Percentiles rank a stretch among this genome's conserved stretches.
These are phyloP conservation scores for Penicillium sp. DNA, from an alignment of 2,329 filamentous ascomycete species.

Conservation along the genomic window DNA sequence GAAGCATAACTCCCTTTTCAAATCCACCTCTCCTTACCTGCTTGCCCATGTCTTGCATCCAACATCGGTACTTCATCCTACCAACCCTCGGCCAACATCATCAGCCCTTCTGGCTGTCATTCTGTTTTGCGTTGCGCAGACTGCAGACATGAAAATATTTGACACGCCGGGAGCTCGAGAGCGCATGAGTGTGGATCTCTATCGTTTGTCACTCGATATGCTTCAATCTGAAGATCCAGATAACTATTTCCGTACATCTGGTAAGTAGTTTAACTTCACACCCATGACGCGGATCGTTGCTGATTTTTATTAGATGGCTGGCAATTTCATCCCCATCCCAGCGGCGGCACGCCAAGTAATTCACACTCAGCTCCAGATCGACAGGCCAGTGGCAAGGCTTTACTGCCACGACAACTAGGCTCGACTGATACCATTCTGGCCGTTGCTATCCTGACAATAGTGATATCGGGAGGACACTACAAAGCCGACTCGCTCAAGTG, in stretches of 20 bases:
- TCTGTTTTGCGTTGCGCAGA: conserved; percentile 53
- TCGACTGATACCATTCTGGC: conserved; percentile 49
- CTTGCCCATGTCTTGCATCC: conserved; percentile 51
- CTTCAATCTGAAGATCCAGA: conserved; percentile 31
- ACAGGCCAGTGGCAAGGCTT: conserved; percentile 20
- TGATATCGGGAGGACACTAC: conserved; percentile 52
- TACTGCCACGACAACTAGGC: conserved; percentile 19
- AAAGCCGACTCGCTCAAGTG: conserved; percentile 53
- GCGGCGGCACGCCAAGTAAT: conserved; percentile 4
- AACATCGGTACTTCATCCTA: conserved; percentile 46
- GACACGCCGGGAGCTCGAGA: conserved; percentile 46
- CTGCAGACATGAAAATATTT: conserved; percentile 49
- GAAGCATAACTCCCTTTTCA: conserved; percentile 48
- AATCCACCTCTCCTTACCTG: conserved; percentile 52
- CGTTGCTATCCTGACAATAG: conserved; percentile 49
- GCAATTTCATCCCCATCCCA: conserved; percentile 16
- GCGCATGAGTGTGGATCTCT: conserved; percentile 33
- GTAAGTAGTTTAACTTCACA: not conserved
- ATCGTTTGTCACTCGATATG: conserved; percentile 39
- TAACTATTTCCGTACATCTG: conserved; percentile 21
- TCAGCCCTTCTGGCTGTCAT: conserved; percentile 52
- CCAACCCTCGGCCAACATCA: conserved; percentile 45
- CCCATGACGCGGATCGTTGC: not conserved
- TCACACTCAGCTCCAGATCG: conserved; percentile 10
- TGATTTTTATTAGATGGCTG: conserved; percentile 15